phyloP scores from a whole-genome alignment of 164 flowering plant species.

The Chimonanthus salicifolius region DNA sequence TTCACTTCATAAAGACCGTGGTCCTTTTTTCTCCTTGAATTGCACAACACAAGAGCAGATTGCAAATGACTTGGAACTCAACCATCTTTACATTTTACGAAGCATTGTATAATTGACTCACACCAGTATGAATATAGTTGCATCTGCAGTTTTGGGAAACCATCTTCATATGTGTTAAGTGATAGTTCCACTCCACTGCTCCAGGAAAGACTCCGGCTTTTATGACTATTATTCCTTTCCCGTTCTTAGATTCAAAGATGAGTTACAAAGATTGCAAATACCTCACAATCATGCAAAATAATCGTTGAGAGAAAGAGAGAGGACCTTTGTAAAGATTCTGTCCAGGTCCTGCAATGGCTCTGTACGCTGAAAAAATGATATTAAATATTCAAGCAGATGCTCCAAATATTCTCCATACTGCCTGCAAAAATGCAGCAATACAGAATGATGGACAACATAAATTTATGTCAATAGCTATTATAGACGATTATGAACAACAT shows the following conservation, averaged over 20 bases:
- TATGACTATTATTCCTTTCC: neutral
- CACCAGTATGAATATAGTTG: no score
- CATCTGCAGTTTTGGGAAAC: no score
- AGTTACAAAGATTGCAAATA: neutral
- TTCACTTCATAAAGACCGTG: no score
- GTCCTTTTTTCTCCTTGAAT: no score
- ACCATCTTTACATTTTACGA: no score
- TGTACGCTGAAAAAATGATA: slow-evolving; percentile 74
- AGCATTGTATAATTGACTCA: no score
- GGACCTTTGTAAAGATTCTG: slow-evolving; percentile 82
- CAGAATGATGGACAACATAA: neutral
- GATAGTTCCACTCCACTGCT: no score
- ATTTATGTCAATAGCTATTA: neutral
- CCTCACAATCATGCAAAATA: neutral
- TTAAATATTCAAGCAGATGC: slow-evolving; percentile 72
- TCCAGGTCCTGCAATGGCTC: slow-evolving; percentile 96
- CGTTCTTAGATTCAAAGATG: neutral
- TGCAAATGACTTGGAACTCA: no score
- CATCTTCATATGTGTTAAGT: no score
- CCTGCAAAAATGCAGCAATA: slow-evolving; percentile 38
- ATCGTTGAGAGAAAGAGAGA: neutral
- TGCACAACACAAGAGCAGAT: no score
- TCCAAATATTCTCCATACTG: slow-evolving; percentile 72
- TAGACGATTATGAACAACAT: neutral
- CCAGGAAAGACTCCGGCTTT: no score